A percentile compares a stretch with the other conserved stretches of the same genome.
phyloP scores from a whole-genome alignment of 352 stramenopile genomes.

The Pelagophyceae sp. region DNA sequence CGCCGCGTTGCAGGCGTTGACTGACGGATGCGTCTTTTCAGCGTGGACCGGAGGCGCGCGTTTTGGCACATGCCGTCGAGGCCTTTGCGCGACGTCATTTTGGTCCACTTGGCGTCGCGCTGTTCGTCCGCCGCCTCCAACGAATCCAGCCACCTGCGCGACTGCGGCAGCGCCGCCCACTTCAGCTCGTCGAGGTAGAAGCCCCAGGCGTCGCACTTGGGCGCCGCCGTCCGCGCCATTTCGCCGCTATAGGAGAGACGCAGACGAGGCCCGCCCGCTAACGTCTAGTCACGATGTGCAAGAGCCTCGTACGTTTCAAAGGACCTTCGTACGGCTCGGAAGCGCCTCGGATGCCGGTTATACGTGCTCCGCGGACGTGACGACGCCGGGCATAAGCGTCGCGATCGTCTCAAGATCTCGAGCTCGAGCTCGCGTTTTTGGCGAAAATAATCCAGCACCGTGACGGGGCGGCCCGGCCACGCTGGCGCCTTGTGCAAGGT shows the following conservation, averaged over 20 bases:
- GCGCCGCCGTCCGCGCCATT: background rate
- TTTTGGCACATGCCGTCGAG: background rate
- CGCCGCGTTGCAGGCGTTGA: background rate
- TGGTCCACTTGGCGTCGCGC: constrained; percentile 5
- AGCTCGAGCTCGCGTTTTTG: no score
- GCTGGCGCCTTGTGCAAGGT: no score
- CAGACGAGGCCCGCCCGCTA: no score
- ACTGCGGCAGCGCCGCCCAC: background rate
- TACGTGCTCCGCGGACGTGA: no score
- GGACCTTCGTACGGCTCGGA: no score
- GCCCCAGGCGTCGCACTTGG: constrained; percentile 7
- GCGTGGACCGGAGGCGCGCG: background rate
- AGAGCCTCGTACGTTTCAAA: no score
- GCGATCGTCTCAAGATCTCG: no score
- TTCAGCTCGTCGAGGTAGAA: background rate
- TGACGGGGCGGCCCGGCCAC: no score
- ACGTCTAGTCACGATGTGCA: no score
- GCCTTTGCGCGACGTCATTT: background rate
- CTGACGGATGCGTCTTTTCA: background rate
- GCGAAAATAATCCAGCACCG: no score
- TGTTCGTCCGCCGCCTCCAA: background rate
- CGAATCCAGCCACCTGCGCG: background rate
- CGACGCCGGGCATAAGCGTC: no score
- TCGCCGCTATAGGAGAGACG: background rate
- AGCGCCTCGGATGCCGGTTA: no score